Conservation (phyloP, 371 early-diverging fungal species). For the Apophysomyces sp. region DNA sequence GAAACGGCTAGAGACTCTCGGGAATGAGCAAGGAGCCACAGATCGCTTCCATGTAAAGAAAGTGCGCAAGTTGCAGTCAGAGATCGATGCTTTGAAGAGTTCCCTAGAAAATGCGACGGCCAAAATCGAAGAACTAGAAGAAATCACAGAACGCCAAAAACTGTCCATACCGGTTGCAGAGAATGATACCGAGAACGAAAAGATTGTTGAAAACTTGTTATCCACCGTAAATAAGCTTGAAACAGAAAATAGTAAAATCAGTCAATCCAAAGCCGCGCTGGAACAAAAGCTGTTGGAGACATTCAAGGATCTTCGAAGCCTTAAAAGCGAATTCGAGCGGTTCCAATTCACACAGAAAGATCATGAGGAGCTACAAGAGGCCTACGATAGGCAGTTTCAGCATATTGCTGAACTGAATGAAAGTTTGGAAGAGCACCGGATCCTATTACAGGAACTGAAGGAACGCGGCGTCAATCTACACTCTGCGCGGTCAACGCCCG, state of each 20-base stretch:
- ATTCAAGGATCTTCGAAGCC: slow-evolving; percentile 17
- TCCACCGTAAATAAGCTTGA: slow-evolving; percentile 12
- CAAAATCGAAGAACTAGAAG: slow-evolving; percentile 25
- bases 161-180: not conserved
- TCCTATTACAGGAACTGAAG: slow-evolving; percentile 9
- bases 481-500: slow-evolving; percentile 7
- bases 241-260: slow-evolving; percentile 33
- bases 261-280: slow-evolving; percentile 26
- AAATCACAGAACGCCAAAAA: slow-evolving; percentile 6
- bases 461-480: slow-evolving; percentile 9
- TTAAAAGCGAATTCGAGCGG: slow-evolving; percentile 22
- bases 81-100: slow-evolving; percentile 16
- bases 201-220: not conserved
- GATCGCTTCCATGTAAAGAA: slow-evolving; percentile 14
- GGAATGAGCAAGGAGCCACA: slow-evolving; percentile 8
- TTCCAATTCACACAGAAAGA: slow-evolving; percentile 18
- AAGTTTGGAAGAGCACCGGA: slow-evolving; percentile 32
- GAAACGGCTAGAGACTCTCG: slow-evolving; percentile 10
- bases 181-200: slow-evolving; percentile 1
- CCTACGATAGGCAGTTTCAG: slow-evolving; percentile 20
- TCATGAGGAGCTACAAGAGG: slow-evolving; percentile 25
- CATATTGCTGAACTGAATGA: slow-evolving; percentile 25
- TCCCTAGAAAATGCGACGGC: slow-evolving; percentile 20
- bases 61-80: slow-evolving; percentile 13
- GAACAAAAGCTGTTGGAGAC: slow-evolving; percentile 22